Evolutionary conservation across 225 moss, liverwort and hornwort species (phyloP), one percentile per base, ranked within the genome.

Genomic region (Ulota crispa): DNA sequence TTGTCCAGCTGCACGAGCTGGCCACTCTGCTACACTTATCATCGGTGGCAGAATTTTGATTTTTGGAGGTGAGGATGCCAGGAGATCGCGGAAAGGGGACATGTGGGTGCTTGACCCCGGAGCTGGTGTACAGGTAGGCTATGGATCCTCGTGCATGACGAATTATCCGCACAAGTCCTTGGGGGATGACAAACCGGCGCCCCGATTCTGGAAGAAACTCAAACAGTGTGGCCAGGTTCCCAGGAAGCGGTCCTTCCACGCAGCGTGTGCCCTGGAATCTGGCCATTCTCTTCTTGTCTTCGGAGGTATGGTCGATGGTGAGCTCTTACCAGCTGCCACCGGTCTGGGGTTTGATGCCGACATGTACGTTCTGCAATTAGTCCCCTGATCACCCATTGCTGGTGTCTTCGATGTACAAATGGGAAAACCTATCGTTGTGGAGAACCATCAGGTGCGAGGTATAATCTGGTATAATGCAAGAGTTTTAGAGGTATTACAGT

Each of bases 281-380:
- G 95, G 98, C 71, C 91, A 90, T 76, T 87, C 89, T 39, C 80
- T 99, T 74, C 93, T 99, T 68, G 77, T 96, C 31, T 99, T 99
- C 78, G 98, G 98, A 76, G 98, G 98, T 3, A 96, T 99, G 96
- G 94, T 99, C 19, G 98, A 96, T 61, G 92, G 89, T 28, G 93
- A 93, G 69, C 39, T 90, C 8, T 26, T 81, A 32, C 92, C 92
- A 18, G 86, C 76, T 9, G 83, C 84, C 9, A 41, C 84, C 9
- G 94, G 92, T 62, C 83, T 94, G 54, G 95, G 92, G 20, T 99
- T 99, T 70, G 94, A 99, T 78, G 85, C 92, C 47, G 91, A 93
- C 86, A 86, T 94, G 79, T 80, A 94, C 83, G 86, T 93, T 78
- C 86, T 99, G 70, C 98, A 99, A 73, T 81, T 99, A 47, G 91